Conservation (phyloP, 2,329 filamentous ascomycete species). For the Balansia obtecta region DNA sequence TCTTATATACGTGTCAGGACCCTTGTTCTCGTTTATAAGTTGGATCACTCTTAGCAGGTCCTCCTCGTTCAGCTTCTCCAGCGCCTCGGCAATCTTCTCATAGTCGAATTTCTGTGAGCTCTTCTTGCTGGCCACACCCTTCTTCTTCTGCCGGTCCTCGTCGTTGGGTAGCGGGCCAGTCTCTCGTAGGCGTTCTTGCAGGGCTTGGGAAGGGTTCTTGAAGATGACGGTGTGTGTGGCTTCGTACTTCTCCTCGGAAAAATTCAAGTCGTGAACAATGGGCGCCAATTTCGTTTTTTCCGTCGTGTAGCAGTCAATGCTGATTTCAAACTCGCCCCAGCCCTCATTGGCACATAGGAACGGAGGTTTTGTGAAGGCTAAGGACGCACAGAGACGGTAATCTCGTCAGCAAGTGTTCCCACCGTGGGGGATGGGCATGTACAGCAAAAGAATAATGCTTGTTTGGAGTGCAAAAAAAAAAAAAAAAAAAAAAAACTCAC, state of each 20-base stretch:
- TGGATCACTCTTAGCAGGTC: conserved; percentile 91
- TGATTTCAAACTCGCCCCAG: conserved; percentile 98
- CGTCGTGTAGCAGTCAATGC: conserved; percentile 66
- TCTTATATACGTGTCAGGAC: conserved; percentile 85
- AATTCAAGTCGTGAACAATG: conserved; percentile 85
- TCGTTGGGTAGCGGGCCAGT: conserved; percentile 76
- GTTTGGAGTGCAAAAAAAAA: not conserved
- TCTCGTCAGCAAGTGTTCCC: not conserved
- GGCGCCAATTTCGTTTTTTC: conserved; percentile 72
- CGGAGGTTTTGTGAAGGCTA: conserved; percentile 71
- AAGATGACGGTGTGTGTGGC: conserved; percentile 70
- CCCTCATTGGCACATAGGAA: conserved; percentile 89
- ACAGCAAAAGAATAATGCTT: not conserved
- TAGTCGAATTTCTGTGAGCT: conserved; percentile 67
- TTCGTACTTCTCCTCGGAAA: conserved; percentile 70
- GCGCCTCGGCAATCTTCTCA: conserved; percentile 88
- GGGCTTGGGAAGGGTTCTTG: conserved; percentile 83
- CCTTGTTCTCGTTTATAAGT: conserved; percentile 96
- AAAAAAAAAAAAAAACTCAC: conserved; percentile 37
- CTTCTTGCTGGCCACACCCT: conserved; percentile 59
- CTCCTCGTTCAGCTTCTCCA: conserved; percentile 83
- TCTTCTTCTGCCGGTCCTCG: conserved; percentile 49
- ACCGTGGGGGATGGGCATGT: not conserved
- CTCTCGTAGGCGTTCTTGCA: conserved; percentile 68
- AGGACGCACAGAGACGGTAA: not conserved